Evolutionary conservation across 73 alveolate genomes (phyloP).

Genomic region (Tetrahymena malaccensis): DNA sequence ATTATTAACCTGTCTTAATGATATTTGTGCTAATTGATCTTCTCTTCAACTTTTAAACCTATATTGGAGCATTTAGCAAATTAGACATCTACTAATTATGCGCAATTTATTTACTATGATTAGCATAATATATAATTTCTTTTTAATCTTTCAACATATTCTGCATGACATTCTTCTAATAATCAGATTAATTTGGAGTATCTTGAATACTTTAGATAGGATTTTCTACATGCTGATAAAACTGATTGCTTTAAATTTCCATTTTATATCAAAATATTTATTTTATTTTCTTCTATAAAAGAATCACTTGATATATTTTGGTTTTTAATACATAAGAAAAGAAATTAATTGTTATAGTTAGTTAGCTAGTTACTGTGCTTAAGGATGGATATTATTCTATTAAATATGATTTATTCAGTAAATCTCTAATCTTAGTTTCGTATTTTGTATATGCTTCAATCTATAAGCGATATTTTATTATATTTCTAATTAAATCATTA

Average conservation of each 20-base stretch:
- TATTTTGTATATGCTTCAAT: neutral
- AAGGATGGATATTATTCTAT: neutral
- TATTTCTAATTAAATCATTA: no score
- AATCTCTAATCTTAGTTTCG: neutral
- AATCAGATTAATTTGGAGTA: neutral
- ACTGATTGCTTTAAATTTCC: neutral
- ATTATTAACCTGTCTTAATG: neutral
- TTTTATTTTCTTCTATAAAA: neutral
- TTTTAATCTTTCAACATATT: neutral
- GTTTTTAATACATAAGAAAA: neutral
- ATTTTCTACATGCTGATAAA: neutral
- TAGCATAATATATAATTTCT: neutral
- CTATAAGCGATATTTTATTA: no score
- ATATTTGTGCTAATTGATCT: neutral
- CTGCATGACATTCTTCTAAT: neutral
- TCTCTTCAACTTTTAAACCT: neutral
- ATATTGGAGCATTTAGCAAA: neutral
- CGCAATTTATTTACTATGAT: neutral
- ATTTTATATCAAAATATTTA: no score
- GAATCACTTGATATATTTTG: neutral
- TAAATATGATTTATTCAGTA: neutral
- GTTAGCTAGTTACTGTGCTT: neutral
- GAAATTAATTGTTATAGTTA: neutral
- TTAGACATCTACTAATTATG: no score
- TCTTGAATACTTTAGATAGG: neutral